Evolutionary conservation across 2,329 filamentous ascomycete species (phyloP).

Genomic region (Scorias spongiosa): DNA sequence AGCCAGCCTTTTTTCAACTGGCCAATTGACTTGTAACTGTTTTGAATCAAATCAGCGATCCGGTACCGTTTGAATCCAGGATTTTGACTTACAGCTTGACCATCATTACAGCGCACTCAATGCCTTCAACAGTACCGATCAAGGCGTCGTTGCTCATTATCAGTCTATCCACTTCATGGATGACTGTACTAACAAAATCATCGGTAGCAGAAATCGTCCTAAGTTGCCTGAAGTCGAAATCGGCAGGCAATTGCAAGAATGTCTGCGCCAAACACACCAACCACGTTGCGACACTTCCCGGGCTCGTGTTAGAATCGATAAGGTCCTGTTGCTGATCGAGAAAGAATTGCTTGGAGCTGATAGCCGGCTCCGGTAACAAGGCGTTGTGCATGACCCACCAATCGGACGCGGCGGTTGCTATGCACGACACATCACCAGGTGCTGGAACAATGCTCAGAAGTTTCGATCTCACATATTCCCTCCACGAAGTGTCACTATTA

Average conservation of each 20-base stretch:
- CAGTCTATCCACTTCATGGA: background rate
- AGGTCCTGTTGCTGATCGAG: slow-evolving; percentile 1
- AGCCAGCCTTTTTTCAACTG: slow-evolving; percentile 3
- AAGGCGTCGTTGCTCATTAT: background rate
- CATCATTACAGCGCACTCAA: slow-evolving; percentile 2
- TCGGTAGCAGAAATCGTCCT: background rate
- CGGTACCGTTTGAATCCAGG: background rate
- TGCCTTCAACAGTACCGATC: slow-evolving; percentile 1
- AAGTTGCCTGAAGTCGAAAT: slow-evolving; percentile 1
- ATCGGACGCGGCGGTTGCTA: slow-evolving; percentile 1
- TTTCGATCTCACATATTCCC: background rate
- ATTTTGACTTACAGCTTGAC: slow-evolving; percentile 1
- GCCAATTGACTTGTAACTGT: slow-evolving; percentile 1
- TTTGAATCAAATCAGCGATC: background rate
- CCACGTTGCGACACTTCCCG: background rate
- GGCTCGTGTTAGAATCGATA: background rate
- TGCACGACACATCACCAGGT: background rate
- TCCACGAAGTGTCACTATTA: background rate
- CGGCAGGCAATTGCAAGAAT: slow-evolving; percentile 1
- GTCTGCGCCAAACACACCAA: slow-evolving; percentile 1
- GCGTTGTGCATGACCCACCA: slow-evolving; percentile 3
- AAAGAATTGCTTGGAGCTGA: background rate
- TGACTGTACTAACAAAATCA: background rate
- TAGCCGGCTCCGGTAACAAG: slow-evolving; percentile 1
- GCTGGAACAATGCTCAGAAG: slow-evolving; percentile 1